These are phyloP conservation scores for Teunomyces gatunensis DNA, from an alignment of 805 yeast species.

Conservation along the genomic window DNA sequence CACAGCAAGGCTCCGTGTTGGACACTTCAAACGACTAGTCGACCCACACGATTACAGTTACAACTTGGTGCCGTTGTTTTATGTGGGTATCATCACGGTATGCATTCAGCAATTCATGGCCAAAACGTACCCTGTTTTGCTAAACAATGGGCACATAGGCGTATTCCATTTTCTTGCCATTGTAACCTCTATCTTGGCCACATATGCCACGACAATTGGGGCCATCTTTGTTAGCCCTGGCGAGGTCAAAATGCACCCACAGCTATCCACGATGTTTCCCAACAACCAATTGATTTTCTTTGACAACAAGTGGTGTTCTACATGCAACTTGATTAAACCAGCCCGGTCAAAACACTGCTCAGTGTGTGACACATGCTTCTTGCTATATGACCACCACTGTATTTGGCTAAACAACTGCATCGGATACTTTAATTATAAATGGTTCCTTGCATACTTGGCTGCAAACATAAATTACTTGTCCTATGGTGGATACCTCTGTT, in stretches of 20 bases:
- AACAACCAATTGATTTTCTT: conserved; percentile 56
- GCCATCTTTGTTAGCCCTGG: conserved; percentile 49
- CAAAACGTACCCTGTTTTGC: conserved; percentile 20
- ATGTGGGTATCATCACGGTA: conserved; percentile 32
- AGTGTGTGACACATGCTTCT: conserved; percentile 54
- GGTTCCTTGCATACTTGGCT: conserved; percentile 56
- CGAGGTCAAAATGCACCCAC: conserved; percentile 10
- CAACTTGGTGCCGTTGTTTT: conserved; percentile 46
- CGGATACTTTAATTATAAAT: conserved; percentile 62
- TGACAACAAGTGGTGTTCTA: conserved; percentile 42
- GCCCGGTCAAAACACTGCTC: conserved; percentile 66
- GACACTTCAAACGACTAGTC: conserved; percentile 9
- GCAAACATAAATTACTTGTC: conserved; percentile 38
- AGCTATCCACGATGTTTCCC: conserved; percentile 19
- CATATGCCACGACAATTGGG: conserved; percentile 34
- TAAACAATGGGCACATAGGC: not conserved
- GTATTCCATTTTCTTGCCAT: conserved; percentile 21
- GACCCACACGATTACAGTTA: conserved; percentile 26
- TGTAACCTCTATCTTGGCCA: conserved; percentile 24
- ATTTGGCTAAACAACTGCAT: conserved; percentile 72
- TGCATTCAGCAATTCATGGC: conserved; percentile 33
- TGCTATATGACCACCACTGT: conserved; percentile 59
- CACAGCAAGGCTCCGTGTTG: conserved; percentile 13
- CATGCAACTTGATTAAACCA: conserved; percentile 49
- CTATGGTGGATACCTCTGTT: conserved; percentile 21